A percentile compares a stretch with the other conserved stretches of the same genome.
phyloP scores from a whole-genome alignment of 2,329 filamentous ascomycete species.

The Microcera coccophila region DNA sequence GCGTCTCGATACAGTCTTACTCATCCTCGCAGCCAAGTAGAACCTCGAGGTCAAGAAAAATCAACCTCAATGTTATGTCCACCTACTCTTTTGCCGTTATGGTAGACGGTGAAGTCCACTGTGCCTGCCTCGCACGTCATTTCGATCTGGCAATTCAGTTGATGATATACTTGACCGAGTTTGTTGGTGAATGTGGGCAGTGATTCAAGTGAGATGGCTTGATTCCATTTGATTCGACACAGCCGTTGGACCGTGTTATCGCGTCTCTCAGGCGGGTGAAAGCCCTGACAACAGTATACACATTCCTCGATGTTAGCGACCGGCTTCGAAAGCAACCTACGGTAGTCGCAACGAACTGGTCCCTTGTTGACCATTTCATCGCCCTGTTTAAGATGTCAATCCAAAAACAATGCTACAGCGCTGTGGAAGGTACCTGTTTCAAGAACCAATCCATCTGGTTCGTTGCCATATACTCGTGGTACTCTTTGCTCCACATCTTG shows the following conservation, averaged over 20 bases:
- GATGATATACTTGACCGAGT: background rate
- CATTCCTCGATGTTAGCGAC: rapidly evolving
- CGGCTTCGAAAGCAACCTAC: rapidly evolving
- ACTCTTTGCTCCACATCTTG: slow-evolving; percentile 6
- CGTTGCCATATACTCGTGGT: background rate
- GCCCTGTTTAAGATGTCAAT: slow-evolving; percentile 11
- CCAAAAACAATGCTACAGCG: too few relatives aligned
- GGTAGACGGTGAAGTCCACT: slow-evolving; percentile 20
- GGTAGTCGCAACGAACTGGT: background rate
- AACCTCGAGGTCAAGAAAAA: slow-evolving; percentile 10
- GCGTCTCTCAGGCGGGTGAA: rapidly evolving
- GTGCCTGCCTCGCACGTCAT: slow-evolving; percentile 20
- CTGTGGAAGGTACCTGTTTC: slow-evolving; percentile 6
- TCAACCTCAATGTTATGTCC: slow-evolving; percentile 16
- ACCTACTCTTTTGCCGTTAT: slow-evolving; percentile 12
- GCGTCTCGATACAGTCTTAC: too few relatives aligned
- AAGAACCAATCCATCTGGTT: slow-evolving; percentile 32
- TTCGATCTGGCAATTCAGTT: slow-evolving; percentile 8
- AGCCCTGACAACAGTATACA: background rate
- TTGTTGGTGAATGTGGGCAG: slow-evolving; percentile 15
- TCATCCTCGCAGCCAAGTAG: background rate
- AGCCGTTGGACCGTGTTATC: slow-evolving; percentile 4
- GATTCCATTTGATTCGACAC: slow-evolving; percentile 20
- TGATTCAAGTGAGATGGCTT: background rate
- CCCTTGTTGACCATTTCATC: slow-evolving; percentile 4